Evolutionary conservation across 2,329 filamentous ascomycete genomes (phyloP), one percentile per base, ranked within the genome.

Genomic region (Penicillium sp.): DNA sequence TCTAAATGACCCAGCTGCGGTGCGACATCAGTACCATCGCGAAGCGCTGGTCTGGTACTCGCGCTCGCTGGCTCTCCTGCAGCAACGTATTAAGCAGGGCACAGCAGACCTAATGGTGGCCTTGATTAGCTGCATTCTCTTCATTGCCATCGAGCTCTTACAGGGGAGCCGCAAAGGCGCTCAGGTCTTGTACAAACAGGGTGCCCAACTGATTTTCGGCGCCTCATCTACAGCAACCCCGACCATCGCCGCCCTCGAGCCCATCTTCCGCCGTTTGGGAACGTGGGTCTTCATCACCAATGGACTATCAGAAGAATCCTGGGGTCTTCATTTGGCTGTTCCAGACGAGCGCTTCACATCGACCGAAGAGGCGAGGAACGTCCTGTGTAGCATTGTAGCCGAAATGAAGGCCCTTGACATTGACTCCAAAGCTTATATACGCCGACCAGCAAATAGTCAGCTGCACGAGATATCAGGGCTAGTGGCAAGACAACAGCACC

Each of bases 31-130:
- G 29, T 51, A 56, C 13, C 58, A 66, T 38, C 57, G 33, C 2
- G 62, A 66, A 41, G 63, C 60, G 15, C 39, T 64, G 21, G 49
- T 61, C 2, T 66, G 62, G 63, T 64, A 66, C 39, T 60, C 63
- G 13, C 63, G 63, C 23, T 64, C 63, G 4, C 33, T 66, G 27
- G 33, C 63, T 23, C 48, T 51, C 48, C 35, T 66, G 12, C 62
- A 57, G 36, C 56, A 56, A 41, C 62, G 57, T 5, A 66, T 64
- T 42, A 53, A 63, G 12, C 49, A 55, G 15, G 61, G 57, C 12
- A 44, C 47, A 5, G 62, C 50, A 2, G 61, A 66, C 36, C 15
- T 64, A 23, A 58, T 48, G 1, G 54, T 66, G 35, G 59, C 53
- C 6, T 39, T 63, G n/a, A 61, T 63, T 6, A 62, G 58, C 48